Percentiles rank a stretch among this genome's conserved stretches.
phyloP scores from a whole-genome alignment of 2,329 filamentous ascomycete genomes.

The Pseudogymnoascus destructans region DNA sequence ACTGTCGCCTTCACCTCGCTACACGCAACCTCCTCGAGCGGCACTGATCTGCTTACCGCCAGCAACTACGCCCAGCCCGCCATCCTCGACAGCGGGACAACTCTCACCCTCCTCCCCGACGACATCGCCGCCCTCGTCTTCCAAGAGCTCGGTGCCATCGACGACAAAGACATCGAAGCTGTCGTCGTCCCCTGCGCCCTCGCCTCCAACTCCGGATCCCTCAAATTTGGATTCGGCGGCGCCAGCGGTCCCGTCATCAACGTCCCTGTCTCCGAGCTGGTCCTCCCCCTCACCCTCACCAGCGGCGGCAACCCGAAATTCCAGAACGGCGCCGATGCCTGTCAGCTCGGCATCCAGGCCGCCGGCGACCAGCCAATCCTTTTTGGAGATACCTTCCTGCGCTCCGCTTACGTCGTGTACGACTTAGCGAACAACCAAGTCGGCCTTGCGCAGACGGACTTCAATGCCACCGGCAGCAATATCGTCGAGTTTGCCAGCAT shows the following conservation, averaged over 20 bases:
- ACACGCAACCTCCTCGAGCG: constrained; percentile 21
- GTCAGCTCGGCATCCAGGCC: constrained; percentile 23
- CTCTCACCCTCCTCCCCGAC: constrained; percentile 51
- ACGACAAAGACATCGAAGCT: constrained; percentile 30
- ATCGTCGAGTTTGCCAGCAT: constrained; percentile 20
- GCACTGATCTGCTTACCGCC: constrained; percentile 17
- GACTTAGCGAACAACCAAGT: constrained; percentile 39
- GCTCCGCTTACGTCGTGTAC: constrained; percentile 42
- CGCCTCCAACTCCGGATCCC: constrained; percentile 28
- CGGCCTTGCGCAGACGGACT: constrained; percentile 36
- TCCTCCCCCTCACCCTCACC: constrained; percentile 24
- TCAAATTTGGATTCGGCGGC: constrained; percentile 38
- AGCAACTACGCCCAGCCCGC: constrained; percentile 32
- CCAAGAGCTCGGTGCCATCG: constrained; percentile 34
- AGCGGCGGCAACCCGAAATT: constrained; percentile 23
- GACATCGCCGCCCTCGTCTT: constrained; percentile 36
- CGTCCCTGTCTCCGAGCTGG: constrained; percentile 35
- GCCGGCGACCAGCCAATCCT: constrained; percentile 22
- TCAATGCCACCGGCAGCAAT: constrained; percentile 28
- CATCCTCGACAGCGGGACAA: constrained; percentile 54
- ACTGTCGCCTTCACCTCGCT: constrained; percentile 26
- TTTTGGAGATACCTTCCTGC: constrained; percentile 41
- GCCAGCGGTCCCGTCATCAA: constrained; percentile 32
- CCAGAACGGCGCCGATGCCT: constrained; percentile 23
- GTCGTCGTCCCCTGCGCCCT: constrained; percentile 37